phyloP scores from a whole-genome alignment of 257 asterid genomes.

The Cynanchum wilfordii region DNA sequence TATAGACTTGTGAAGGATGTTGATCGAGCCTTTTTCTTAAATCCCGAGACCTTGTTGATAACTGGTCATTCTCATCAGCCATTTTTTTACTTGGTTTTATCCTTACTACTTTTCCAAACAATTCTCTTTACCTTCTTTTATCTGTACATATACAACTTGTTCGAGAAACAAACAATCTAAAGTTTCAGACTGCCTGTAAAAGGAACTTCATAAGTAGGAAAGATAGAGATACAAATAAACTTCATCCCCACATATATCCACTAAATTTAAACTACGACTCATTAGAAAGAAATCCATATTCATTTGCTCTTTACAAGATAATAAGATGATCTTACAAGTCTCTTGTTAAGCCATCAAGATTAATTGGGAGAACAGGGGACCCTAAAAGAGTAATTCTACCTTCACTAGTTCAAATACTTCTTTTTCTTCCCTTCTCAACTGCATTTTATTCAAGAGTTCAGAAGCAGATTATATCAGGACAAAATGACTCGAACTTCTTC shows the following conservation, averaged over 20 bases:
- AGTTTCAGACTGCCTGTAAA: background rate
- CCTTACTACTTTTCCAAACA: constrained; percentile 34
- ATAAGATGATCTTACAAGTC: no score
- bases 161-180: background rate
- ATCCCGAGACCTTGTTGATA: constrained; percentile 20
- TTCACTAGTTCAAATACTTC: background rate
- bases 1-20: constrained; percentile 21
- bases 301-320: background rate
- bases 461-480: background rate
- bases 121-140: constrained; percentile 35
- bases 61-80: constrained; percentile 16
- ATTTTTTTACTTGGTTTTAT: constrained; percentile 13
- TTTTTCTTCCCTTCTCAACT: background rate
- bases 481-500: no score
- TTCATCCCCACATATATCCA: background rate
- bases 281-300: background rate
- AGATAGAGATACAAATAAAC: background rate
- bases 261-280: background rate
- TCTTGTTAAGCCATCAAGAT: no score
- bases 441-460: background rate
- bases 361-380: background rate
- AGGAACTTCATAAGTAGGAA: background rate
- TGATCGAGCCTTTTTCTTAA: constrained; percentile 20
- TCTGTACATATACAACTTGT: constrained; percentile 30
- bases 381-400: background rate